These are phyloP conservation scores for Eucalyptus pumila DNA, from an alignment of 345 rosid species.

Conservation along the genomic window DNA sequence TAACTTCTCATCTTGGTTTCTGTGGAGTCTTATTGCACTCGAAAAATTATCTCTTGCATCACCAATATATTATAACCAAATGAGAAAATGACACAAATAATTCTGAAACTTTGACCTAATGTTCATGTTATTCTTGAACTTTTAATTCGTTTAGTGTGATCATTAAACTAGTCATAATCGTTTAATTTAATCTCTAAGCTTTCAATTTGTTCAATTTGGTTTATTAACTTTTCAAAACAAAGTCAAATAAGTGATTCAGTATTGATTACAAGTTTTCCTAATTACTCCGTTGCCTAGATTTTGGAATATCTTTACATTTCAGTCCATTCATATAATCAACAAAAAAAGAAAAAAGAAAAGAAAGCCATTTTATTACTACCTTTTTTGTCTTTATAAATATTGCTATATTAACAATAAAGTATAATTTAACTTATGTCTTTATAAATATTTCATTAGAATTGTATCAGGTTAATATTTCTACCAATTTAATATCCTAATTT, in stretches of 20 bases:
- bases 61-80: neutral
- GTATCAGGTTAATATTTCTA: neutral
- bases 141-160: neutral
- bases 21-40: neutral
- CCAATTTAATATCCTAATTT: neutral
- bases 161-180: accelerated
- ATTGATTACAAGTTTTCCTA: neutral
- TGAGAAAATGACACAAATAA: neutral
- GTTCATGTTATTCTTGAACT: neutral
- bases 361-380: neutral
- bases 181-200: neutral
- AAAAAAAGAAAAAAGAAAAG: neutral
- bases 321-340: neutral
- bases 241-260: neutral
- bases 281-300: neutral
- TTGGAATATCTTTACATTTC: neutral
- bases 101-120: neutral
- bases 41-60: neutral
- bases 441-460: neutral
- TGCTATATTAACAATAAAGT: neutral
- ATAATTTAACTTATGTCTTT: neutral
- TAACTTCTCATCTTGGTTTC: neutral
- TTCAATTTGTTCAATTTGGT: neutral
- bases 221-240: neutral
- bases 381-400: neutral